Conservation (phyloP, 345 rosid species). For the Melaleuca quinquenervia region DNA sequence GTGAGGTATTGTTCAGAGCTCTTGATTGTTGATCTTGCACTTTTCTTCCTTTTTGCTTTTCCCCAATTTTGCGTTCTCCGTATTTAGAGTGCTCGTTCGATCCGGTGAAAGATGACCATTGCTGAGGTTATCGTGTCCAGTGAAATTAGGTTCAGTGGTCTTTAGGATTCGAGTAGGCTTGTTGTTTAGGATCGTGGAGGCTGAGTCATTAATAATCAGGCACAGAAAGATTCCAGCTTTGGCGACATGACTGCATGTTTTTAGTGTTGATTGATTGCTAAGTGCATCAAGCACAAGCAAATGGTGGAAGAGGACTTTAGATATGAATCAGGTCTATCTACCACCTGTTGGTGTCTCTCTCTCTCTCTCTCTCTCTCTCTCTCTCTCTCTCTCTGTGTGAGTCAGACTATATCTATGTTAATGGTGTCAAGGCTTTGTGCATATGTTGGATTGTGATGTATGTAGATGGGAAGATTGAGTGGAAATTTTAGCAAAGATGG, state of each 20-base stretch:
- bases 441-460: neutral
- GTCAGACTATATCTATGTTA: neutral
- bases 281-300: neutral
- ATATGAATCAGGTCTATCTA: neutral
- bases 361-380: neutral
- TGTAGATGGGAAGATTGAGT: neutral
- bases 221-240: neutral
- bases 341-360: neutral
- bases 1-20: neutral
- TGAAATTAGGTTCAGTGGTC: neutral
- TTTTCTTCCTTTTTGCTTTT: neutral
- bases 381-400: neutral
- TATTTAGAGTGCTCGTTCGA: neutral
- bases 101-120: neutral
- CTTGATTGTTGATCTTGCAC: neutral
- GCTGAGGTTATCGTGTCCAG: neutral
- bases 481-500: neutral
- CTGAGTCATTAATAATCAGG: neutral
- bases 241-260: neutral
- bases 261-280: neutral
- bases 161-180: neutral
- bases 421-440: neutral
- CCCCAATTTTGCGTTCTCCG: neutral
- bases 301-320: neutral
- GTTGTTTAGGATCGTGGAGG: neutral